phyloP scores from a whole-genome alignment of 1,284 basidiomycete species.

The Acaromyces ingoldii region DNA sequence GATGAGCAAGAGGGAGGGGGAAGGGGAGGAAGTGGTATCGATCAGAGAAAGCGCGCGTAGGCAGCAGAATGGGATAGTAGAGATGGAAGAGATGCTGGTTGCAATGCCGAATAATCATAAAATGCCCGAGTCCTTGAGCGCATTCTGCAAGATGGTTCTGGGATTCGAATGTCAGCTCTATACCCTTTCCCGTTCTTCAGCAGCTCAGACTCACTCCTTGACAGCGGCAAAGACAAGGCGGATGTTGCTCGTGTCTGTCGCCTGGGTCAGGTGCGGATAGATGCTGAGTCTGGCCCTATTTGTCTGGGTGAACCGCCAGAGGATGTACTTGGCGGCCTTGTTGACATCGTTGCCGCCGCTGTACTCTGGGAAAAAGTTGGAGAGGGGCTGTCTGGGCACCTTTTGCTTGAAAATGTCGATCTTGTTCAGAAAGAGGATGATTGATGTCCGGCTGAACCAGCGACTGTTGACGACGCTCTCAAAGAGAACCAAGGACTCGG shows the following conservation, averaged over 20 bases:
- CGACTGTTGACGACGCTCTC: slow-evolving; percentile 81
- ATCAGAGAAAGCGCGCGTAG: too few relatives aligned
- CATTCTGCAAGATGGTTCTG: slow-evolving; percentile 18
- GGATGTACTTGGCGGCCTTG: slow-evolving; percentile 94
- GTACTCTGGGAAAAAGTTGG: slow-evolving; percentile 89
- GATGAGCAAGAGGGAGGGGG: too few relatives aligned
- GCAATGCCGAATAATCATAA: too few relatives aligned
- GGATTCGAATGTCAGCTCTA: background rate
- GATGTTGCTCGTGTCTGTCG: slow-evolving; percentile 63
- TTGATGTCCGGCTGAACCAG: slow-evolving; percentile 89
- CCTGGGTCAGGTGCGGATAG: slow-evolving; percentile 57
- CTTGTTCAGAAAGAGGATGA: slow-evolving; percentile 78
- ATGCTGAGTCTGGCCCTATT: slow-evolving; percentile 60
- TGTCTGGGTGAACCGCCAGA: slow-evolving; percentile 94
- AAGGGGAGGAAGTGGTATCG: too few relatives aligned
- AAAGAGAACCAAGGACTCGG: slow-evolving; percentile 84
- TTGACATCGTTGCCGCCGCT: slow-evolving; percentile 84
- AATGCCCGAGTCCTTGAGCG: slow-evolving; percentile 16
- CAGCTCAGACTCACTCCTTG: slow-evolving; percentile 62
- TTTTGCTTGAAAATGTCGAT: slow-evolving; percentile 94
- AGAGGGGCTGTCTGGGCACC: slow-evolving; percentile 68
- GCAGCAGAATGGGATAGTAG: too few relatives aligned
- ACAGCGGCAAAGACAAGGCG: slow-evolving; percentile 91
- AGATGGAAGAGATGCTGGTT: too few relatives aligned
- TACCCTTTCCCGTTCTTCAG: background rate